Base-by-base conservation (phyloP, 148 eudicot genomes). In the Limonium bicolor region DNA sequence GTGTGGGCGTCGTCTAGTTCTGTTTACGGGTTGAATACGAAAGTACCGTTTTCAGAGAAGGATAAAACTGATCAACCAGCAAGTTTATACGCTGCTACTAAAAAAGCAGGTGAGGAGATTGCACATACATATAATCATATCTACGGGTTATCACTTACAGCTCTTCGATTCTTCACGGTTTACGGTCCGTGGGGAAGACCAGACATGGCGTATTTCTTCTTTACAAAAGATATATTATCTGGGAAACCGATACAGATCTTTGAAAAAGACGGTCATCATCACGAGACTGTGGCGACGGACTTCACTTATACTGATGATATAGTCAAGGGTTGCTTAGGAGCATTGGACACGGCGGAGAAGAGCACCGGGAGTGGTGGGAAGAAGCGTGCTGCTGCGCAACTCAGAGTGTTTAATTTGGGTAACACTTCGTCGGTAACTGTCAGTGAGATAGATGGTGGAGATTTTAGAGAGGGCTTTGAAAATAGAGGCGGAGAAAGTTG, bases 101-200 rank as follows among this genome's bases (percentile, higher is more conserved):
- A 54, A 25, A 54, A 54, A 16, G 58, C 58, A 7, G 56, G 56
- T 1, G 56, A 52, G 36, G 56, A 52, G 41, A 52, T 52, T 19
- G 56, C 56, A 20, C 56, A 52, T 27, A 52, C 46, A 2, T 52
- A 52, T 13, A 52, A 52, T 29, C 56, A 52, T 15, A 52, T 52
- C 36, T 52, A 52, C 21, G 56, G 56, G 3, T 36, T 52, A 3
- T 27, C 37, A n/a, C 56, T 52, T 1, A 52, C 56, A 5, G 56
- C 36, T 6, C 20, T 52, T 46, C 18, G 56, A 30, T 52, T 52
- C 56, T 54, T 54, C 11, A 54, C 58, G 3, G 58, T 54, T 9
- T 54, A 54, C 24, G 58, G 58, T 1, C 58, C 58, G 30, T 54
- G 58, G 58, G 58, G 58, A 23, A 54, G 58, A 13, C 58, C 58